Evolutionary conservation across 2,329 filamentous ascomycete species (phyloP).

Genomic region (Aspergillus quadricinctus): DNA sequence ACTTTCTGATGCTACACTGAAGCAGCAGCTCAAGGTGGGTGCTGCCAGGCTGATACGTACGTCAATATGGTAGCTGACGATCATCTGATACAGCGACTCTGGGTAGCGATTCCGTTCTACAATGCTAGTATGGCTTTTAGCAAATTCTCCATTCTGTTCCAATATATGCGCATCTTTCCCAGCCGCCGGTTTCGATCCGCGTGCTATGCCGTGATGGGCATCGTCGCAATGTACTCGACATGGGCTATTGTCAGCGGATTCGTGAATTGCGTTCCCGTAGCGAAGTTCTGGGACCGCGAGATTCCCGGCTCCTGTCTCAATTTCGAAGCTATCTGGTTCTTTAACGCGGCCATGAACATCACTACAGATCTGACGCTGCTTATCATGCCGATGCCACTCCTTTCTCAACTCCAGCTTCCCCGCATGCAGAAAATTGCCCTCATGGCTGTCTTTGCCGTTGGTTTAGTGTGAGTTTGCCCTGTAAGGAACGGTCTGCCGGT

Average conservation of each 20-base stretch:
- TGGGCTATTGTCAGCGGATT: constrained; percentile 37
- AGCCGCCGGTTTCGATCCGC: constrained; percentile 25
- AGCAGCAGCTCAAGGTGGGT: constrained; percentile 25
- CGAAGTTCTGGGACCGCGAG: constrained; percentile 39
- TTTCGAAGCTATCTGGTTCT: constrained; percentile 40
- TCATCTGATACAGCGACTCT: constrained; percentile 19
- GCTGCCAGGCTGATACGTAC: neutral
- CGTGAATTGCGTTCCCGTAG: constrained; percentile 39
- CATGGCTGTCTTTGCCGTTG: constrained; percentile 40
- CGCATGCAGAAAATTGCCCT: constrained; percentile 38
- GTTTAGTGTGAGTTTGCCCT: constrained; percentile 30
- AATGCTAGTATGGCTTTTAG: constrained; percentile 33
- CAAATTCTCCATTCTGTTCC: constrained; percentile 44
- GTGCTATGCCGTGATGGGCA: constrained; percentile 32
- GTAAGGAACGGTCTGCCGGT: neutral
- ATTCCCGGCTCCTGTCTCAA: constrained; percentile 35
- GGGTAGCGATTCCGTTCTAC: constrained; percentile 31
- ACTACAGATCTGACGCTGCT: constrained; percentile 40
- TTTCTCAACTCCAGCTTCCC: constrained; percentile 39
- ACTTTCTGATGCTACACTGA: constrained; percentile 13
- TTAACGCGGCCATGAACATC: constrained; percentile 41
- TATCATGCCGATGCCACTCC: constrained; percentile 39
- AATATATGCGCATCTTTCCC: constrained; percentile 45
- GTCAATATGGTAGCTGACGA: neutral
- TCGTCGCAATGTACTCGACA: constrained; percentile 26